Percentiles rank a stretch among this genome's conserved stretches.
Evolutionary conservation across 2,329 filamentous ascomycete species (phyloP).

Genomic region (Claviceps cyperi): DNA sequence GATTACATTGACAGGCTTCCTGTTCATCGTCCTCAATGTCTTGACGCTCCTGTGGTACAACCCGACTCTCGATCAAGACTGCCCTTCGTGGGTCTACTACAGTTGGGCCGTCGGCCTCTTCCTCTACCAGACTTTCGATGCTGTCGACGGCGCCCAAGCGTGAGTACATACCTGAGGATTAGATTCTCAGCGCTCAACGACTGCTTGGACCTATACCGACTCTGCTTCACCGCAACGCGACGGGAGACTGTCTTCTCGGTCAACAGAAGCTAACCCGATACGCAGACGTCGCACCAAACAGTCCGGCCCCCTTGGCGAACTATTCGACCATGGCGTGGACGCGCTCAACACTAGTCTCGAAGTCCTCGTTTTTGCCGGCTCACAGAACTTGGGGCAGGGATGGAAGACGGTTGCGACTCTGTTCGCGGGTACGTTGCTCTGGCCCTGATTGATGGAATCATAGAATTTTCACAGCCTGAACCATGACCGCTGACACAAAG

Average conservation of each 20-base stretch:
- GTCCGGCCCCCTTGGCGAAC: conserved; percentile 83
- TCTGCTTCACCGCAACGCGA: background rate
- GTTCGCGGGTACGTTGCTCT: conserved; percentile 50
- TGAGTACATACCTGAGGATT: conserved; percentile 31
- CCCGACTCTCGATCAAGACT: conserved; percentile 85
- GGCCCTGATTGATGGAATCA: background rate
- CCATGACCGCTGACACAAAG: background rate
- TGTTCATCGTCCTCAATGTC: conserved; percentile 79
- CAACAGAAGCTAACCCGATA: background rate
- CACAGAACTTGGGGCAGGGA: conserved; percentile 83
- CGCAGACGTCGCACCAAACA: conserved; percentile 70
- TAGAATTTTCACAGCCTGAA: background rate
- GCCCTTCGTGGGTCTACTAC: conserved; percentile 88
- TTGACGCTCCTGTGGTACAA: conserved; percentile 91
- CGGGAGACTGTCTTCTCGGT: background rate
- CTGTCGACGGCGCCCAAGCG: conserved; percentile 89
- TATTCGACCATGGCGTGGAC: conserved; percentile 96
- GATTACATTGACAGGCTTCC: conserved; percentile 84
- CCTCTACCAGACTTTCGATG: conserved; percentile 96
- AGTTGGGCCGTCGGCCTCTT: conserved; percentile 84
- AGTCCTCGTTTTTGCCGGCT: conserved; percentile 78
- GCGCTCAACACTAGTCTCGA: conserved; percentile 93
- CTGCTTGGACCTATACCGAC: background rate
- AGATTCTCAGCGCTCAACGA: background rate
- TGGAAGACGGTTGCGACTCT: conserved; percentile 77